Evolutionary conservation across 805 yeast genomes (phyloP).

Genomic region (Wickerhamomyces sydowiorum): DNA sequence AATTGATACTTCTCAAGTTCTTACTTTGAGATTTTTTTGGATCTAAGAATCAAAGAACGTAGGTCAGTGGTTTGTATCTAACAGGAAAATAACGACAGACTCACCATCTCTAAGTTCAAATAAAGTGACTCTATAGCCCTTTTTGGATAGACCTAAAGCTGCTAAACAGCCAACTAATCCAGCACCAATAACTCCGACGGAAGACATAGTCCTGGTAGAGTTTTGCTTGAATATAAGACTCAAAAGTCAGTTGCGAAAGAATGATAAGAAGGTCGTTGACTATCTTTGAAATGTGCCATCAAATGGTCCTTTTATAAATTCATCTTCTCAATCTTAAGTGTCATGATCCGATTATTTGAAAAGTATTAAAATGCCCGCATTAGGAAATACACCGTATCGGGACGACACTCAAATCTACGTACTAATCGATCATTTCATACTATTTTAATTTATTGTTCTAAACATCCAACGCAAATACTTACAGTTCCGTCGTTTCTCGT

Average conservation of each 20-base stretch:
- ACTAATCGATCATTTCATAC: not conserved
- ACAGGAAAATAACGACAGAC: not conserved
- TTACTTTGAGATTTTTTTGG: slow-evolving; percentile 40
- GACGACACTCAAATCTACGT: not conserved
- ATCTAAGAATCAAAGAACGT: slow-evolving; percentile 39
- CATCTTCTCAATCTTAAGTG: no score
- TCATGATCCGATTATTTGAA: no score
- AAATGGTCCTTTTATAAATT: no score
- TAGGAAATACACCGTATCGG: not conserved
- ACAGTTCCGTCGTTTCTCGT: no score
- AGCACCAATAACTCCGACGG: slow-evolving; percentile 72
- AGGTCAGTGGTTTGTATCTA: not conserved
- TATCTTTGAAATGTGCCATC: no score
- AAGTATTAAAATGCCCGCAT: not conserved
- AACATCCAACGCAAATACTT: no score
- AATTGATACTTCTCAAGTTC: slow-evolving; percentile 65
- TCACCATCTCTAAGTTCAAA: slow-evolving; percentile 53
- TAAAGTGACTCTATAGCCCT: slow-evolving; percentile 67
- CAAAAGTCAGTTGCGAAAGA: no score
- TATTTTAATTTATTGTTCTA: not conserved
- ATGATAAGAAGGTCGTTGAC: no score
- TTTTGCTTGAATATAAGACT: no score
- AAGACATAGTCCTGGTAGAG: slow-evolving; percentile 3
- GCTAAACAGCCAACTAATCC: slow-evolving; percentile 86
- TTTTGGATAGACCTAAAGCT: slow-evolving; percentile 70